Conservation (phyloP, 805 yeast species). For the Kuraishia piskuri region DNA sequence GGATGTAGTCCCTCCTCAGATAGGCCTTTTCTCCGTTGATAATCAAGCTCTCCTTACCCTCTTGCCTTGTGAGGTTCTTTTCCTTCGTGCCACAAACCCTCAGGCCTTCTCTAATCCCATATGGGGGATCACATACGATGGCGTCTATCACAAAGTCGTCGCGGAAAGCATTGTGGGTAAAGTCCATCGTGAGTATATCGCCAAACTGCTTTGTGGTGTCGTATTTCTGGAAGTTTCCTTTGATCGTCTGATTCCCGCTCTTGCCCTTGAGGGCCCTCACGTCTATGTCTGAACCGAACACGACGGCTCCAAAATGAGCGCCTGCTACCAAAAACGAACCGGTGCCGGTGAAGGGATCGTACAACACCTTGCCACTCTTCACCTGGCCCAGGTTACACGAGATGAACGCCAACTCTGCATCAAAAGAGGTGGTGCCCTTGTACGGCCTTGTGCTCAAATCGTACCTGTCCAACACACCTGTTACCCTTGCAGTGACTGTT, state of each 20-base stretch:
- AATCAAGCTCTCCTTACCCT: constrained; percentile 64
- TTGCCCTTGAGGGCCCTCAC: constrained; percentile 71
- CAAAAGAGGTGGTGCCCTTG: constrained; percentile 95
- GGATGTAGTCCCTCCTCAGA: constrained; percentile 74
- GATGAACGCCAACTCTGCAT: constrained; percentile 82
- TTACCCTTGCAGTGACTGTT: constrained; percentile 47
- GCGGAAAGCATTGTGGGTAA: constrained; percentile 83
- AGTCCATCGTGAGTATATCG: constrained; percentile 87
- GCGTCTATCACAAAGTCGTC: constrained; percentile 55
- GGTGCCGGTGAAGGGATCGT: constrained; percentile 96
- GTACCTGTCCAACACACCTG: constrained; percentile 62
- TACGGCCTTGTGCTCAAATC: constrained; percentile 78
- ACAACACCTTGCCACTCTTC: constrained; percentile 52
- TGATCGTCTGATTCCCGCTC: constrained; percentile 27
- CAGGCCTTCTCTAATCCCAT: constrained; percentile 93
- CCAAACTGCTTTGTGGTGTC: constrained; percentile 45
- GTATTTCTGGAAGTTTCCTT: constrained; percentile 70
- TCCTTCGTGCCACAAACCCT: constrained; percentile 82
- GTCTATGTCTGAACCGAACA: constrained; percentile 89
- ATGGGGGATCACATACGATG: constrained; percentile 95
- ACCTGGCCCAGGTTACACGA: constrained; percentile 85
- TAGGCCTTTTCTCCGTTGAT: constrained; percentile 77
- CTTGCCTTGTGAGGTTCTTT: constrained; percentile 32
- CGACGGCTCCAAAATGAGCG: constrained; percentile 71
- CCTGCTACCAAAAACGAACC: constrained; percentile 91